phyloP scores from a whole-genome alignment of 1,139 yeast species.

The Groenewaldozyma sp. region DNA sequence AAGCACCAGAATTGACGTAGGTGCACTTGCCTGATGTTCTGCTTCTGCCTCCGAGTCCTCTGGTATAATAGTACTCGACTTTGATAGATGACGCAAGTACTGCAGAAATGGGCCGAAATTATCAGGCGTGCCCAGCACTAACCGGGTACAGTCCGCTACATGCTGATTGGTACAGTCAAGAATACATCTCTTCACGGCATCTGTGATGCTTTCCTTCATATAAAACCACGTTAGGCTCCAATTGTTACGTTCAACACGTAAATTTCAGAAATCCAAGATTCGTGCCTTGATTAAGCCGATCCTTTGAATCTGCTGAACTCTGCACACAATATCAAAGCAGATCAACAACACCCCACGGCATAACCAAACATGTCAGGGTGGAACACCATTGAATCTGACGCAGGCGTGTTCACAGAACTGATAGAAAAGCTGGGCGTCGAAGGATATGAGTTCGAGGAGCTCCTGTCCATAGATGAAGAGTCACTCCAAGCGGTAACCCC shows the following conservation, averaged over 20 bases:
- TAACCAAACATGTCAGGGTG: conserved; percentile 44
- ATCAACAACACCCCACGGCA: too few relatives aligned
- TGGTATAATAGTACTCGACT: too few relatives aligned
- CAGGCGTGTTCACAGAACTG: conserved; percentile 63
- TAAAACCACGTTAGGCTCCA: too few relatives aligned
- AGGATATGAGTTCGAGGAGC: conserved; percentile 52
- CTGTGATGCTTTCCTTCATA: too few relatives aligned
- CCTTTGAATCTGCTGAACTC: too few relatives aligned
- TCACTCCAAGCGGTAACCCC: conserved; percentile 34
- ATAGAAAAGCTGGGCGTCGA: conserved; percentile 50
- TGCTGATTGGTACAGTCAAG: conserved; percentile 2
- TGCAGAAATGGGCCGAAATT: not conserved
- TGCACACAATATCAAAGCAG: too few relatives aligned
- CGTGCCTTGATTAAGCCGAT: too few relatives aligned
- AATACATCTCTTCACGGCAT: not conserved
- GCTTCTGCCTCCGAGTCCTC: not conserved
- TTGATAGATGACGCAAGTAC: not conserved
- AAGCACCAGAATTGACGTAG: not conserved
- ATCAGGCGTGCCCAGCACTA: not conserved
- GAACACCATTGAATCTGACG: conserved; percentile 68
- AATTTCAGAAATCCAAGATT: too few relatives aligned
- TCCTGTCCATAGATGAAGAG: conserved; percentile 45
- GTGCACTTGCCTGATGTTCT: not conserved
- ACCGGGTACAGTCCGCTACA: not conserved
- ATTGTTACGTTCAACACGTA: too few relatives aligned